Evolutionary conservation across 495 filamentous ascomycete species (phyloP), one percentile per base, ranked within the genome.

Genomic region (Tuber aestivum): DNA sequence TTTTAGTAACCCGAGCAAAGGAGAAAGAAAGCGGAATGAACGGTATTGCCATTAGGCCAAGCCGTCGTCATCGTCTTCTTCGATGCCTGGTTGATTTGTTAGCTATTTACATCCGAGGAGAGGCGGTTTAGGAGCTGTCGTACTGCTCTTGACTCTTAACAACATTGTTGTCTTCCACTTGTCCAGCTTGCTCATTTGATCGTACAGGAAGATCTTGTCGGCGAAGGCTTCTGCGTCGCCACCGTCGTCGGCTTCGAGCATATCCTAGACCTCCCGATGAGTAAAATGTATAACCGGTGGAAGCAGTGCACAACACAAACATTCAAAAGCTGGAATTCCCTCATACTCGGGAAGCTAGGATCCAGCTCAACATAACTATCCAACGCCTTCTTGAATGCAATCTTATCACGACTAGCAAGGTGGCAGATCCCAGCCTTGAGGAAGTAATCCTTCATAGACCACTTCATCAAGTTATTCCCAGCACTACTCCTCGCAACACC

Each of bases 91-190:
- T n/a, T 21, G 69, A 27, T 71, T 48, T 6, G 44, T 78, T 42
- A 76, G 76, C 32, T 56, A 72, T 42, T 27, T 20, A 1, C 32
- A 20, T 40, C 50, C n/a, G 18, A 38, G 32, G n/a, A 32, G 35
- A 40, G 27, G 40, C n/a, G 18, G 27, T 45, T 35, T 10, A 20
- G 27, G 23, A 40, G 56, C 42, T 20, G 71, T 14, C 75, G 18
- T 80, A 76, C 77, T 77, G 23, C 90, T 90, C 89, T 97, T 97
- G 81, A 97, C 86, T 81, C 90, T 88, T 80, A 97, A 83, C 71
- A 97, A 85, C 50, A 97, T 87, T 50, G 91, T 93, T 74, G 92
- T 96, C 90, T 97, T 95, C 94, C 95, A 97, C 86, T 94, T 94
- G 82, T 97, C 93, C 81, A 97, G 85, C 86, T 93, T 93, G 85